phyloP scores from a whole-genome alignment of 805 yeast genomes.

The Candida pseudoglaebosa region DNA sequence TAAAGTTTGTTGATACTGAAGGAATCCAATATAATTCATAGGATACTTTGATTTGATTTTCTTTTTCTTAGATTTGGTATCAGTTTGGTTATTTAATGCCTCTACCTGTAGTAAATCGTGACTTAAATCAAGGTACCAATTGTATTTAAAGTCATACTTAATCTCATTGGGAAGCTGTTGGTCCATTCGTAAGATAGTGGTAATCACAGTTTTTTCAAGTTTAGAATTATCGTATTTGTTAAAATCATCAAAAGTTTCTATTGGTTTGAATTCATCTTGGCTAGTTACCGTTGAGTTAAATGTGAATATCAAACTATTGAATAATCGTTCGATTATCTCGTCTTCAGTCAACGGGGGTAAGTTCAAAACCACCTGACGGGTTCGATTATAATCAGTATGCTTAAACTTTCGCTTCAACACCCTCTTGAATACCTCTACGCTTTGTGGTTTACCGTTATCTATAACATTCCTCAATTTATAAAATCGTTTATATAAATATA shows the following conservation, averaged over 20 bases:
- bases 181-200: constrained; percentile 23
- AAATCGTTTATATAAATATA: constrained; percentile 27
- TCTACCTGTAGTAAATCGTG: neutral
- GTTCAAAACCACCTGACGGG: constrained; percentile 14
- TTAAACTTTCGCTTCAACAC: constrained; percentile 25
- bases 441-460: constrained; percentile 10
- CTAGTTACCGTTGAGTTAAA: constrained; percentile 26
- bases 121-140: constrained; percentile 18
- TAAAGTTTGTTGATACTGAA: constrained; percentile 20
- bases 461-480: constrained; percentile 27
- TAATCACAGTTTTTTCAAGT: constrained; percentile 20
- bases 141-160: constrained; percentile 21
- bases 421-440: constrained; percentile 3
- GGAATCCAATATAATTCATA: constrained; percentile 17
- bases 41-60: constrained; percentile 5
- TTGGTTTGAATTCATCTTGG: constrained; percentile 9
- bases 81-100: neutral
- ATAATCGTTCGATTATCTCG: constrained; percentile 17
- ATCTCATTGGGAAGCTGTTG: constrained; percentile 17
- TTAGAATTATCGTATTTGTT: constrained; percentile 11
- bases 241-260: constrained; percentile 15
- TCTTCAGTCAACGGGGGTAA: constrained; percentile 6
- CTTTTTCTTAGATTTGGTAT: constrained; percentile 6
- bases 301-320: constrained; percentile 28
- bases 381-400: constrained; percentile 14